A percentile compares a stretch with the other conserved stretches of the same genome.
Evolutionary conservation across 2,329 filamentous ascomycete species (phyloP).

Genomic region (Cytospora paraplurivora): DNA sequence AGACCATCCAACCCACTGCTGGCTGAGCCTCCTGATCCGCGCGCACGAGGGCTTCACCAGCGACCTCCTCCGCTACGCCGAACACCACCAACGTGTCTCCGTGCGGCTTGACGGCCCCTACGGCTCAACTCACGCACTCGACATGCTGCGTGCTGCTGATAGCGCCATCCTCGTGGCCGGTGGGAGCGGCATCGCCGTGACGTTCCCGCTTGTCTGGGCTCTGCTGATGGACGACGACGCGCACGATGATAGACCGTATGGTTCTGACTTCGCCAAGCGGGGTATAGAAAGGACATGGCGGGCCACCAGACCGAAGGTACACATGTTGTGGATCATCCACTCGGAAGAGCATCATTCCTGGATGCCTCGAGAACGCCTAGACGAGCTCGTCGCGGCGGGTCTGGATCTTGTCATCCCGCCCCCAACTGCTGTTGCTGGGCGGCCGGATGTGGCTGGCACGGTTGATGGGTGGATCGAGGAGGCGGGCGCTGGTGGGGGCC

Average conservation of each 20-base stretch:
- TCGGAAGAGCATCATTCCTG: conserved; percentile 54
- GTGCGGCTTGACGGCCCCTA: conserved; percentile 67
- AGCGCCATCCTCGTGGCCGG: conserved; percentile 61
- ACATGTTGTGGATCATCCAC: conserved; percentile 62
- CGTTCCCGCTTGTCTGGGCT: conserved; percentile 62
- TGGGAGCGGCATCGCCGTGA: conserved; percentile 66
- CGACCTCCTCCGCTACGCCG: conserved; percentile 55
- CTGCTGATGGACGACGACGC: conserved; percentile 38
- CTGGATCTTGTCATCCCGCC: conserved; percentile 55
- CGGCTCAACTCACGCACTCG: conserved; percentile 57
- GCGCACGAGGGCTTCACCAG: conserved; percentile 61
- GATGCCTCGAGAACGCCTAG: conserved; percentile 52
- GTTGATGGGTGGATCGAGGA: conserved; percentile 42
- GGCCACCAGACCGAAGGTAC: conserved; percentile 40
- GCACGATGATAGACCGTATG: background rate
- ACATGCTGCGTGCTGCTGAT: conserved; percentile 52
- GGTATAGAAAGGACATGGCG: background rate
- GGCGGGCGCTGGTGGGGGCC: conserved; percentile 34
- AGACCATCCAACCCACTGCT: conserved; percentile 42
- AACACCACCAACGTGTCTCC: conserved; percentile 42
- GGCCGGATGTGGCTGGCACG: conserved; percentile 53
- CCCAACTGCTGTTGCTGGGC: conserved; percentile 54
- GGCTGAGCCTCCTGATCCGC: conserved; percentile 61
- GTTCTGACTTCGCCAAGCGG: background rate
- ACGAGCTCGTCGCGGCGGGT: conserved; percentile 51